phyloP scores from a whole-genome alignment of 768 basidiomycete species.

The Rubroboletus pulcherrimus region DNA sequence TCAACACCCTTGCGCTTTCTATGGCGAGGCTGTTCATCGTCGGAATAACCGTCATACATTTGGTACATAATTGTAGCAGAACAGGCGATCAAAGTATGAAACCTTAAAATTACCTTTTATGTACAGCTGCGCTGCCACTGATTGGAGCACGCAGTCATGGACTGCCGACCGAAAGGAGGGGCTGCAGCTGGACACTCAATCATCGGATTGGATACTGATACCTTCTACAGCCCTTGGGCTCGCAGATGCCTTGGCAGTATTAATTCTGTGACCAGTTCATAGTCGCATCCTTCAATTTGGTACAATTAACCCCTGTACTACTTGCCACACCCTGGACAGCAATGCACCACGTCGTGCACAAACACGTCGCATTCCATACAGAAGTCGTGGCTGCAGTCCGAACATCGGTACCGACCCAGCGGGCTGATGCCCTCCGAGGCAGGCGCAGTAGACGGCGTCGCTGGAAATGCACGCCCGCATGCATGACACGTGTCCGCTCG shows the following conservation, averaged over 20 bases:
- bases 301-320: constrained; percentile 26
- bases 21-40: too few relatives aligned
- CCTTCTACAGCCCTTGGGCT: constrained; percentile 63
- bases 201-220: constrained; percentile 53
- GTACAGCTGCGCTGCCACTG: too few relatives aligned
- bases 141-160: too few relatives aligned
- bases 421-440: constrained; percentile 72
- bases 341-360: constrained; percentile 92
- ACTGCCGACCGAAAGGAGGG: too few relatives aligned
- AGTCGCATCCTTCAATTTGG: constrained; percentile 26
- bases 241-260: constrained; percentile 59
- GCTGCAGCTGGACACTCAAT: too few relatives aligned
- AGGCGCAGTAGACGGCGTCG: constrained; percentile 33
- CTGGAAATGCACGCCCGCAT: constrained; percentile 71
- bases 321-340: constrained; percentile 83
- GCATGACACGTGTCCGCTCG: constrained; percentile 59
- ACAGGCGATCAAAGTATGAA: too few relatives aligned
- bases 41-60: too few relatives aligned
- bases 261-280: constrained; percentile 42
- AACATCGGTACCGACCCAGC: constrained; percentile 84
- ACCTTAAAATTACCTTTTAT: too few relatives aligned
- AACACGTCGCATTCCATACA: constrained; percentile 96
- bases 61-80: too few relatives aligned
- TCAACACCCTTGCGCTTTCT: too few relatives aligned
- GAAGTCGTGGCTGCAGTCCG: constrained; percentile 81